Evolutionary conservation across 192 early-diverging fungal genomes (phyloP), one percentile per base, ranked within the genome.

Genomic region (Umbelopsis sp.): DNA sequence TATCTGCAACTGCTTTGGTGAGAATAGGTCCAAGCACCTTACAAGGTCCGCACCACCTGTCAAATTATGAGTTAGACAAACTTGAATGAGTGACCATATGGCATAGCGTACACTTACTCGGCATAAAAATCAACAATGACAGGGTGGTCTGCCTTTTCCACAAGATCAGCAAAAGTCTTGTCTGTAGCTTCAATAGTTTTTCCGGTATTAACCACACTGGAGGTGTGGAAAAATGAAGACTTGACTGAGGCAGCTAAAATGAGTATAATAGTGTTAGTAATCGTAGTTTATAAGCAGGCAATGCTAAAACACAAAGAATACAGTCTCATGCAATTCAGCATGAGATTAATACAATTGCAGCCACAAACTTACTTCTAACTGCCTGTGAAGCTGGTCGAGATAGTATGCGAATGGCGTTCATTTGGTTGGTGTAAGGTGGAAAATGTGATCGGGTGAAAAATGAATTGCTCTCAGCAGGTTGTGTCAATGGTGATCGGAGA

Each of bases 1-100:
- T 82, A 21, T 80, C 81, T 14, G 79, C 74, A 20, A 95, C 92
- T 7, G 83, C 83, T 45, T 88, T 86, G 9, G 85, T 76, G 24
- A 96, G 77, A 24, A 90, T 74, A 21, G 94, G 94, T 9, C 85
- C 89, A 8, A 96, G 77, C 75, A 92, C 79, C 45, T 87, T 88
- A 81, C 95, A 96, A 17, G 94, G 94, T 53, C 89, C 86, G 75
- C 94, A 95, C 95, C 95, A 96, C 38, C 90, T 88, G 20, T 34
- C 2, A 4, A n/a, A 59, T 26, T 0, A 49, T 14, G 25, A 22
- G 21, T 44, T 25, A 56, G 52, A 71, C 41, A 77, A 77, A n/a
- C n/a, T n/a, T 21, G 2, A 51, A 12, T 38, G 1, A 51, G n/a
- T 8, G 8, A 52, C 20, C 45, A 45, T 32, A 6, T 49, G 45